These are phyloP conservation scores for Zymoseptoria passerinii DNA, from an alignment of 2,329 filamentous ascomycete genomes.

Conservation along the genomic window DNA sequence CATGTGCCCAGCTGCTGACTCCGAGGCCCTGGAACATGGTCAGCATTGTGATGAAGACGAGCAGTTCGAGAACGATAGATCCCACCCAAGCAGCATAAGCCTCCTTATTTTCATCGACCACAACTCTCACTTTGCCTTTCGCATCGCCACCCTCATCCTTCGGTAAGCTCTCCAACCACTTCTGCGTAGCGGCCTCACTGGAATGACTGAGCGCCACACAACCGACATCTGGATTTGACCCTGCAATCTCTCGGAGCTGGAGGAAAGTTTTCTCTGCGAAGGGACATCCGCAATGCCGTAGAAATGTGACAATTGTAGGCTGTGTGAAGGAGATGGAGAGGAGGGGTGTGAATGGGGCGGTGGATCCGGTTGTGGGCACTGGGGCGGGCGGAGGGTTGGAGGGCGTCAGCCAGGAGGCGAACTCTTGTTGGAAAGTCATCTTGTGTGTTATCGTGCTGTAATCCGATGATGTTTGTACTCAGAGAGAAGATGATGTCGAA, in stretches of 20 bases:
- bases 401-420: constrained; percentile 37
- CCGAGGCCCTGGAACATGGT: constrained; percentile 53
- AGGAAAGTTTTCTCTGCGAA: constrained; percentile 49
- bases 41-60: background rate
- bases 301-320: constrained; percentile 56
- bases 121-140: constrained; percentile 49
- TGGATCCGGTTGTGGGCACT: constrained; percentile 44
- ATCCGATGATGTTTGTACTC: background rate
- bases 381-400: constrained; percentile 11
- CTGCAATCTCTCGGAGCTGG: constrained; percentile 45
- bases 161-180: constrained; percentile 44
- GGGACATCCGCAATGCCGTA: constrained; percentile 66
- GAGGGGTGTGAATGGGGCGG: constrained; percentile 48
- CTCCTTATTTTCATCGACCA: constrained; percentile 53
- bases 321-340: constrained; percentile 47
- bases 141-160: constrained; percentile 40
- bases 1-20: constrained; percentile 52
- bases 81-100: constrained; percentile 45
- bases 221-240: constrained; percentile 42
- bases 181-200: constrained; percentile 44
- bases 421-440: constrained; percentile 26
- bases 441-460: background rate
- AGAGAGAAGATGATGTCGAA: background rate
- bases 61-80: background rate
- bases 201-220: constrained; percentile 59